Conservation (phyloP, 805 yeast species). For the Spathaspora sp. region DNA sequence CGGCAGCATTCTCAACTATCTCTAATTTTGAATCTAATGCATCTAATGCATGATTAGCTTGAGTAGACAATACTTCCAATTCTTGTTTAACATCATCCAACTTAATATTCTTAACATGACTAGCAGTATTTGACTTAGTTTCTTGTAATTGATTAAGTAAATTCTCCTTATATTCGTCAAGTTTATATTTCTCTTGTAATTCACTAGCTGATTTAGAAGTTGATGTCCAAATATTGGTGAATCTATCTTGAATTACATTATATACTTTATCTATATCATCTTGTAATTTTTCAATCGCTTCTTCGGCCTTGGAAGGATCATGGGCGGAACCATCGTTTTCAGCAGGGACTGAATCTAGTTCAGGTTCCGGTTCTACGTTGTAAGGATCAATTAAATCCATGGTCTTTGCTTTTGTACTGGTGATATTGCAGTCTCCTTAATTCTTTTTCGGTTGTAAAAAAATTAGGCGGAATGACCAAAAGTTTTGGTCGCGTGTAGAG, state of each 20-base stretch:
- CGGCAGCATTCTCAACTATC: constrained; percentile 66
- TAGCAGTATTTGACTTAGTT: constrained; percentile 23
- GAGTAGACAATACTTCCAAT: constrained; percentile 10
- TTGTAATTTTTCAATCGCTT: constrained; percentile 49
- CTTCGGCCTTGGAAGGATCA: constrained; percentile 41
- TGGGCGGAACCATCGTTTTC: background rate
- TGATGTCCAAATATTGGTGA: constrained; percentile 28
- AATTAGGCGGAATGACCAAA: background rate
- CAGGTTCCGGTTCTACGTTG: background rate
- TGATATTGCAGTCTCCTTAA: background rate
- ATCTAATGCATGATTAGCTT: constrained; percentile 59
- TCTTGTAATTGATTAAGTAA: constrained; percentile 26
- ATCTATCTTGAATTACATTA: constrained; percentile 38
- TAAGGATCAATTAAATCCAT: background rate
- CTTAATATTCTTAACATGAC: constrained; percentile 21
- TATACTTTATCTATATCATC: constrained; percentile 51
- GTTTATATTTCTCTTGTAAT: constrained; percentile 23
- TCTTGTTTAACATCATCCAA: constrained; percentile 10
- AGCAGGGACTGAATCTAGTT: background rate
- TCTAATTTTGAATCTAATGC: constrained; percentile 70
- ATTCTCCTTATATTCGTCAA: constrained; percentile 26
- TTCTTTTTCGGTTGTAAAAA: background rate
- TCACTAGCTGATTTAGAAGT: constrained; percentile 30
- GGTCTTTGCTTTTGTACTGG: background rate
- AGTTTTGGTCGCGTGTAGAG: no score